Evolutionary conservation across 257 asterid species (phyloP), one percentile per base, ranked within the genome.

Genomic region (Salvia miltiorrhiza): DNA sequence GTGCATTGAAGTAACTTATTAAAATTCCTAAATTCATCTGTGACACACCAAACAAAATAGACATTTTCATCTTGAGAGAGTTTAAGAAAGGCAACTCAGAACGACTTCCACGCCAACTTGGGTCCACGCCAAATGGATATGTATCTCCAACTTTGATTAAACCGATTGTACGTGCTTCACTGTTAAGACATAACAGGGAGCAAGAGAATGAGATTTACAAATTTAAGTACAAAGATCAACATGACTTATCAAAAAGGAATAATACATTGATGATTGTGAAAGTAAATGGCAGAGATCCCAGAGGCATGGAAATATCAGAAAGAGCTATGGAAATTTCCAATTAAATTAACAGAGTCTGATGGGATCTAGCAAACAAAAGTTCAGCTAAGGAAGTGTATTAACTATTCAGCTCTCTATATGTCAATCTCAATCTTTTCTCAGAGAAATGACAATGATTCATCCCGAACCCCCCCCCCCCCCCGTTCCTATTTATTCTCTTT

Each of bases 31-130:
- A 88, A 81, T 94, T 89, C 99, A 94, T 94, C 88, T 94, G 99
- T 50, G 83, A 87, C 63, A 94, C 73, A 7, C 99, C 99, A 79
- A 94, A 77, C 84, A 94, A 83, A 74, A 94, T 94, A 4, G 99
- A 94, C 90, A 94, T 82, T 80, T 94, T 94, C 99, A 94, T 91
- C 93, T 94, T 94, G 49, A 94, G 90, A 71, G 99, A 94, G 79
- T 94, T 94, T 83, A 91, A 80, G 83, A 94, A 94, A 70, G 99
- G 99, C 62, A 94, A 85, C 88, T 94, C 99, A 10, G 97, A 80
- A 72, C 97, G 97, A 78, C 96, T 90, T 47, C 99, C 99, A 63
- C 97, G 89, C 99, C 99, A 94, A 77, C 94, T 86, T 74, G 99
- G 99, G 79, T 94, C 99, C 58, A 94, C 99, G 26, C 99, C 99